Percentiles rank a stretch among this genome's conserved stretches.
These are phyloP conservation scores for Phytophthora sp. DNA, from an alignment of 352 stramenopile genomes.

Conservation along the genomic window DNA sequence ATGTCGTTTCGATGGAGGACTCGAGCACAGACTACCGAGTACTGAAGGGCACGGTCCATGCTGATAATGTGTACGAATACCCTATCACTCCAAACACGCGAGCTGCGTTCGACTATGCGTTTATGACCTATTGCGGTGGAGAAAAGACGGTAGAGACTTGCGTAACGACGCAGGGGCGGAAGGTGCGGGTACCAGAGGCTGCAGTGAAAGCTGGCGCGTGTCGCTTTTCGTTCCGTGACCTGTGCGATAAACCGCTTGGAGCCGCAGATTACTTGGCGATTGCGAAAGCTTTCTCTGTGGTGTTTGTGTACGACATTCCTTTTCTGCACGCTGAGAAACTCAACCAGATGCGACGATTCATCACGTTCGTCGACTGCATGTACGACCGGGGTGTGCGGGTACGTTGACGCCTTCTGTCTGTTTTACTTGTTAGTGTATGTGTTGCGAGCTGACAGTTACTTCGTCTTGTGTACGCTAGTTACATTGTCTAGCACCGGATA, in stretches of 20 bases:
- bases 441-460: constrained; percentile 10
- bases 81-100: constrained; percentile 55
- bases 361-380: constrained; percentile 98
- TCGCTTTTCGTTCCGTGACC: constrained; percentile 95
- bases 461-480: constrained; percentile 44
- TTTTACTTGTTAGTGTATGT: constrained; percentile 1
- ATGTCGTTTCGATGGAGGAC: constrained; percentile 76
- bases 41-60: constrained; percentile 62
- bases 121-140: constrained; percentile 59
- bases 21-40: constrained; percentile 87
- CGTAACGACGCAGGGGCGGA: constrained; percentile 72
- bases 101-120: constrained; percentile 74
- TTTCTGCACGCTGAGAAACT: constrained; percentile 86
- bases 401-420: constrained; percentile 27
- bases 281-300: constrained; percentile 76
- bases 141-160: constrained; percentile 54
- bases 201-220: constrained; percentile 60
- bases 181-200: constrained; percentile 67
- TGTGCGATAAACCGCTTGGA: constrained; percentile 94
- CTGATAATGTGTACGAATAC: constrained; percentile 77
- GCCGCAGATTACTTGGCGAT: constrained; percentile 96
- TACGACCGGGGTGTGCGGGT: constrained; percentile 92
- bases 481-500: constrained; percentile 71
- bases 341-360: constrained; percentile 95
- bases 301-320: constrained; percentile 95